Base-by-base conservation (phyloP, 2,329 filamentous ascomycete species). In the Colletotrichum cereale region DNA sequence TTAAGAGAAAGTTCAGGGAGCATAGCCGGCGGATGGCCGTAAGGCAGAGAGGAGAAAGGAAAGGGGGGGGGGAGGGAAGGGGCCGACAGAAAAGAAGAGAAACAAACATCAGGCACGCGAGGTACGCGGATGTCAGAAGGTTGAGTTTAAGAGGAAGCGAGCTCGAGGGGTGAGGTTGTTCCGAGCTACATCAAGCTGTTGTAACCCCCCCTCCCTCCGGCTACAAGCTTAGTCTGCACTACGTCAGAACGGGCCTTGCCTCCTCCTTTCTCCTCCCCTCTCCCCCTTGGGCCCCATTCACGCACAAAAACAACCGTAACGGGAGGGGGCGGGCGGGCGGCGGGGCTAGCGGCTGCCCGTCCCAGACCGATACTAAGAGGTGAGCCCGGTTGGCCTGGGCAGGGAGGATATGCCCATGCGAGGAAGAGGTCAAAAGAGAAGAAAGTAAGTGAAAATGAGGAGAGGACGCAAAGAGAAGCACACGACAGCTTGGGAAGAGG, bases 231-330 rank as follows among this genome's bases (percentile, higher is more conserved):
- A 55, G 24, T 34, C 56, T 48, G 55, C 40, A 56, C 63, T 71
- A 71, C 67, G 67, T 67, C 67, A 71, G 67, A 47, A 62, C 31
- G 42, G 56, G n/a, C 31, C 44, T 38, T 21, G 11, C 6, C 57
- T 24, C 60, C 31, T 55, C 31, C 21, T 55, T 55, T 36, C 21
- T 62, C 34, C 44, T 36, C 6, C 34, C 56, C 67, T 47, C 34
- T 48, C 34, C 56, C 67, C 53, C 34, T 48, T 34, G 29, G 34
- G 38, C 55, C 55, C 55, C 40, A 38, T 55, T 67, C 40, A 48
- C 10, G n/a, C 24, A 18, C 34, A 47, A 26, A 48, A 40, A 29
- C 47, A 14, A 3, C 14, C 24, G 44, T 12, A 21, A 55, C 24
- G 48, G 29, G 16, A 11, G 31, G 21, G 16, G 14, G 8, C 11